phyloP scores from a whole-genome alignment of 805 yeast genomes.

The Saccharomycopsis amapae region DNA sequence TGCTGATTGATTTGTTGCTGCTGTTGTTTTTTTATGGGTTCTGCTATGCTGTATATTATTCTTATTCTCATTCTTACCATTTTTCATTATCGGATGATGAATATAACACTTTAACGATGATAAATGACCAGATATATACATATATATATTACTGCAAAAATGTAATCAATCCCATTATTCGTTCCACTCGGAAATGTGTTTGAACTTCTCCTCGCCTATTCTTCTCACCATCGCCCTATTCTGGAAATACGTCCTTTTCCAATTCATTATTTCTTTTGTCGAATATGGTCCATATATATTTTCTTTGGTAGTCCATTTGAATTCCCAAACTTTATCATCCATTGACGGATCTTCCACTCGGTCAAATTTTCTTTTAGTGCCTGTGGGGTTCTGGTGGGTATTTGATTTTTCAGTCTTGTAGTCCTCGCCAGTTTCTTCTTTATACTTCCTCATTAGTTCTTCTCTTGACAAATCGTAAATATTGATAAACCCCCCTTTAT shows the following conservation, averaged over 20 bases:
- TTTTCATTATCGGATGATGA: no score
- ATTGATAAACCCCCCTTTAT: conserved; percentile 34
- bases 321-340: conserved; percentile 39
- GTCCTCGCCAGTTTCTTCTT: conserved; percentile 36
- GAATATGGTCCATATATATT: conserved; percentile 45
- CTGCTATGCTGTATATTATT: no score
- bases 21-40: no score
- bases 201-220: conserved; percentile 21
- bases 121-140: neutral
- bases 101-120: no score
- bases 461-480: conserved; percentile 52
- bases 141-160: conserved; percentile 4
- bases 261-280: conserved; percentile 39
- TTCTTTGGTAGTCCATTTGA: conserved; percentile 38
- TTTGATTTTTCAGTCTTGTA: no score
- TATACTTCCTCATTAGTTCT: conserved; percentile 41
- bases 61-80: no score
- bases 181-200: conserved; percentile 18
- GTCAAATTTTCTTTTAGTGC: conserved; percentile 17
- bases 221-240: conserved; percentile 36
- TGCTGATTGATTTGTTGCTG: conserved; percentile 4
- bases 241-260: conserved; percentile 44
- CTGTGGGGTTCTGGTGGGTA: conserved; percentile 20
- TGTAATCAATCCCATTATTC: neutral
- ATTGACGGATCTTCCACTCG: conserved; percentile 20